Evolutionary conservation across 1,139 yeast genomes (phyloP).

Genomic region (Hansenula sp.): DNA sequence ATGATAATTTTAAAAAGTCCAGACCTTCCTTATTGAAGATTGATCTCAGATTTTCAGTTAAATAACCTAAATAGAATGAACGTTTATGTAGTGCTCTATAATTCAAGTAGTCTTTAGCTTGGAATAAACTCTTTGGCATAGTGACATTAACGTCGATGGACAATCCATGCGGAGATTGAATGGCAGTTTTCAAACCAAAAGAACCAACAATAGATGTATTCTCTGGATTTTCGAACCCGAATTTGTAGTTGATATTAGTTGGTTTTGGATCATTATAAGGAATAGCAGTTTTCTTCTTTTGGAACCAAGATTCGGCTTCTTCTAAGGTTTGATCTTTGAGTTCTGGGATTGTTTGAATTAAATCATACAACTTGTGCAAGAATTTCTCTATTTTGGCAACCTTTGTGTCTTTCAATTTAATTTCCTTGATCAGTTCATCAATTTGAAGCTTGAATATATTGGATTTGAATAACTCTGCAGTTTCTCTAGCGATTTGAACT

Average conservation of each 20-base stretch:
- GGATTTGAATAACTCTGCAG: conserved; percentile 90
- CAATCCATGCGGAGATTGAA: conserved; percentile 54
- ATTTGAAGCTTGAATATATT: conserved; percentile 92
- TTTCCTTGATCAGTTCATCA: conserved; percentile 81
- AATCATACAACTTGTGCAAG: conserved; percentile 70
- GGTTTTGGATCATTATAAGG: conserved; percentile 95
- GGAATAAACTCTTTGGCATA: conserved; percentile 75
- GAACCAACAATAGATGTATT: conserved; percentile 83
- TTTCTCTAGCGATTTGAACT: conserved; percentile 85
- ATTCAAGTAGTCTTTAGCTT: conserved; percentile 85
- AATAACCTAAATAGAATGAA: conserved; percentile 77
- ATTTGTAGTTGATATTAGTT: conserved; percentile 60
- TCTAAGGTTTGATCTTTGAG: conserved; percentile 46
- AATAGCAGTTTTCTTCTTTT: conserved; percentile 50
- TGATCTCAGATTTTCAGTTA: conserved; percentile 60
- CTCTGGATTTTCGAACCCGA: conserved; percentile 68
- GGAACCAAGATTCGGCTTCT: conserved; percentile 49
- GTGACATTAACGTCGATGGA: conserved; percentile 75
- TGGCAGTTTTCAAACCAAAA: conserved; percentile 82
- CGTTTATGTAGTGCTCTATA: conserved; percentile 88
- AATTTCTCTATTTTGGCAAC: conserved; percentile 69
- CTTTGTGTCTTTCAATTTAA: conserved; percentile 67
- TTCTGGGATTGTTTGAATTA: conserved; percentile 60
- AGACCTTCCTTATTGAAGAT: conserved; percentile 53
- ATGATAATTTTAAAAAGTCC: conserved; percentile 45